Conservation (phyloP, 495 filamentous ascomycete genomes). For the Hypoxylon crocopeplum region DNA sequence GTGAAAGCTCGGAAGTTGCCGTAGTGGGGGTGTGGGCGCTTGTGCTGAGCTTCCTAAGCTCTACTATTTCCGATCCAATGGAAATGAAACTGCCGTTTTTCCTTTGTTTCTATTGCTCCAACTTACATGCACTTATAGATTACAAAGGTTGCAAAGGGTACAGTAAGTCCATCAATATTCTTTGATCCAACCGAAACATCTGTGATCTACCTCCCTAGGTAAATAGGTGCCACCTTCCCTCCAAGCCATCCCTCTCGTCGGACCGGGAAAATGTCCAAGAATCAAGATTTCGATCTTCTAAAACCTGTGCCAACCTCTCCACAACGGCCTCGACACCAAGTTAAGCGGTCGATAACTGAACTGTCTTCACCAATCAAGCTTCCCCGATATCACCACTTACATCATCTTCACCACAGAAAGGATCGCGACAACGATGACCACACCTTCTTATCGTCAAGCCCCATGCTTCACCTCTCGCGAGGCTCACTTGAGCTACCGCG, state of each 20-base stretch:
- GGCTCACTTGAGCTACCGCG: constrained; percentile 48
- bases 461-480: constrained; percentile 36
- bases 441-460: constrained; percentile 38
- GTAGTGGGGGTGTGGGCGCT: constrained; percentile 15
- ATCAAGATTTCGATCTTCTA: constrained; percentile 42
- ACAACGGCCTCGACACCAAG: constrained; percentile 54
- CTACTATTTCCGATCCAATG: constrained; percentile 21
- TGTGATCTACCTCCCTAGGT: constrained; percentile 9
- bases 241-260: constrained; percentile 1
- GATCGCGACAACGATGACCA: constrained; percentile 48
- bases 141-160: too few relatives aligned
- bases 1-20: constrained; percentile 41
- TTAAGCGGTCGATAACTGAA: constrained; percentile 58
- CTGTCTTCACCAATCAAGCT: constrained; percentile 55
- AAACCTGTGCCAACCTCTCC: constrained; percentile 42
- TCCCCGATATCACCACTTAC: constrained; percentile 50
- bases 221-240: constrained; percentile 24
- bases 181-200: too few relatives aligned
- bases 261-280: constrained; percentile 42
- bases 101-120: constrained; percentile 18
- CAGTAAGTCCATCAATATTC: too few relatives aligned
- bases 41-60: constrained; percentile 7
- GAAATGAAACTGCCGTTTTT: constrained; percentile 1
- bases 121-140: constrained; percentile 3
- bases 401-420: constrained; percentile 51